phyloP scores from a whole-genome alignment of 306 rosid genomes.

The Bauhinia variegata region DNA sequence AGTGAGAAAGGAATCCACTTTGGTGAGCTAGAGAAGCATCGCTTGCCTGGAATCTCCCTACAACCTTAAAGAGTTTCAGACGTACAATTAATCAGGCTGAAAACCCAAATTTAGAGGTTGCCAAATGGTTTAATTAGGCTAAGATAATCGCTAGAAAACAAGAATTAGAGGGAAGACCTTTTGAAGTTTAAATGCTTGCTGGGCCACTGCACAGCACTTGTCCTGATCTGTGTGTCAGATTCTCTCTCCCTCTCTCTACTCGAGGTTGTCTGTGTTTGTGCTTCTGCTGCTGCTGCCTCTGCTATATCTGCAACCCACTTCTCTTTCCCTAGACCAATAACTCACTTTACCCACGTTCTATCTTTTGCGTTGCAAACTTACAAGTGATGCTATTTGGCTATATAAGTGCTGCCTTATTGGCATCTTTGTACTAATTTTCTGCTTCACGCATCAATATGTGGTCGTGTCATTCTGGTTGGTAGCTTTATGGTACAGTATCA shows the following conservation, averaged over 20 bases:
- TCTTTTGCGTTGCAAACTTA: too few relatives aligned
- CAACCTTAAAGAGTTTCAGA: constrained; percentile 30
- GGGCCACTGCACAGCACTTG: constrained; percentile 58
- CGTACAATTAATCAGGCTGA: background rate
- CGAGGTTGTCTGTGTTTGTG: constrained; percentile 22
- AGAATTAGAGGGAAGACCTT: constrained; percentile 9
- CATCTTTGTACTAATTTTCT: constrained; percentile 29
- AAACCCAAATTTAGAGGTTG: constrained; percentile 21
- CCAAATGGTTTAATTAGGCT: constrained; percentile 16
- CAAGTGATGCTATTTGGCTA: background rate
- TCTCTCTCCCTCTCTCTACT: constrained; percentile 37
- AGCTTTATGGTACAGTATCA: constrained; percentile 17
- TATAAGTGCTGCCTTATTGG: constrained; percentile 39
- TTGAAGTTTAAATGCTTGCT: constrained; percentile 54
- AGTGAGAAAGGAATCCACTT: background rate
- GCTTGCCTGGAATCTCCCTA: constrained; percentile 51
- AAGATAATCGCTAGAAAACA: constrained; percentile 21
- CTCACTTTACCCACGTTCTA: too few relatives aligned
- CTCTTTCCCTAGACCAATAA: constrained; percentile 36
- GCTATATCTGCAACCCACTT: constrained; percentile 48
- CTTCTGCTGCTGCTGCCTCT: constrained; percentile 54
- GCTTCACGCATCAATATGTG: constrained; percentile 38
- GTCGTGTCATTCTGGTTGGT: constrained; percentile 16
- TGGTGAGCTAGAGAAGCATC: background rate
- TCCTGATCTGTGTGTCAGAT: constrained; percentile 58